phyloP scores from a whole-genome alignment of 371 early-diverging fungal species.

The Cokeromyces recurvatus region DNA sequence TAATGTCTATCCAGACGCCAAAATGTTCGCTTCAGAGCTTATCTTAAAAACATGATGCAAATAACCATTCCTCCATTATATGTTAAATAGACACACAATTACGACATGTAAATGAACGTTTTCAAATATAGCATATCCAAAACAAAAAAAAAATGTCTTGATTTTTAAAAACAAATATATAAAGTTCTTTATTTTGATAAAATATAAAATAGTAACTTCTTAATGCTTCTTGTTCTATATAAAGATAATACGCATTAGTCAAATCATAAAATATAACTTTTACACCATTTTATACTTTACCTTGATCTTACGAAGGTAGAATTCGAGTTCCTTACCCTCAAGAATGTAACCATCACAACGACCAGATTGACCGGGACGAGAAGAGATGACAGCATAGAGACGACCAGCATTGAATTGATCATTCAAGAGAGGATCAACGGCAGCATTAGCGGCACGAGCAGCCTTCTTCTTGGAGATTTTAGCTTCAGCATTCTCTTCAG shows the following conservation, averaged over 20 bases:
- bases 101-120: too few relatives aligned
- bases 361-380: conserved; percentile 99
- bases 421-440: conserved; percentile 86
- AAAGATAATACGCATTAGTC: neutral
- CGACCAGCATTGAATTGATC: conserved; percentile 97
- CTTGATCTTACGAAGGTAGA: conserved; percentile 94
- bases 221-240: conserved; percentile 28
- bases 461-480: conserved; percentile 90
- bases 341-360: conserved; percentile 98
- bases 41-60: too few relatives aligned
- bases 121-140: too few relatives aligned
- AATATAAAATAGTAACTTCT: conserved; percentile 1
- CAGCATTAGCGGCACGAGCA: conserved; percentile 75
- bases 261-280: neutral
- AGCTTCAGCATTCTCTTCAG: conserved; percentile 87
- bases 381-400: conserved; percentile 91
- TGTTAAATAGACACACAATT: too few relatives aligned
- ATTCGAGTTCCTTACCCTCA: conserved; percentile 98
- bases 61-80: too few relatives aligned
- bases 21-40: too few relatives aligned
- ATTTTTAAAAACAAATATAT: too few relatives aligned
- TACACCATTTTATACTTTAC: too few relatives aligned
- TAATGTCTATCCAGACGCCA: too few relatives aligned
- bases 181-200: neutral
- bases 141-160: too few relatives aligned